A percentile compares a stretch with the other conserved stretches of the same genome.
phyloP scores from a whole-genome alignment of 2,329 filamentous ascomycete genomes.

The Claviceps lovelessii region DNA sequence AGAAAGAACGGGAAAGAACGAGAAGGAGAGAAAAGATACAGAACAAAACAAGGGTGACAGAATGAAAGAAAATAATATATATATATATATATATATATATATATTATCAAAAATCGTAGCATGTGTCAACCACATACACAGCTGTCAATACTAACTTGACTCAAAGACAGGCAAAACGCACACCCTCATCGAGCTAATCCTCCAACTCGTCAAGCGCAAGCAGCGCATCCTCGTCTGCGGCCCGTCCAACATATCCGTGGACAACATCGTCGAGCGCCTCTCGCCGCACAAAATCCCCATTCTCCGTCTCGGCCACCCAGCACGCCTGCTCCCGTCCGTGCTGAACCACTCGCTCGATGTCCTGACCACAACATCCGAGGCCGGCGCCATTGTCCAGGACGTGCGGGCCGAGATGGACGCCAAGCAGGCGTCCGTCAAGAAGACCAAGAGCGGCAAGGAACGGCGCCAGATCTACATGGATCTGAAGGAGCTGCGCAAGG shows the following conservation, averaged over 20 bases:
- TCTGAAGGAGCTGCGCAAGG: conserved; percentile 70
- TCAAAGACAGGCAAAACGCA: conserved; percentile 81
- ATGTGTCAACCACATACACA: too few relatives aligned
- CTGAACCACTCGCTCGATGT: conserved; percentile 83
- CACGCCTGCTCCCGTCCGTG: conserved; percentile 75
- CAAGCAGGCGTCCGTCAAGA: conserved; percentile 77
- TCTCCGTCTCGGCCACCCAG: conserved; percentile 82
- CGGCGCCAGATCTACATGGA: conserved; percentile 71
- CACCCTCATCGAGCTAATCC: conserved; percentile 84
- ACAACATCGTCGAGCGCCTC: conserved; percentile 92
- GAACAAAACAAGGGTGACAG: neutral
- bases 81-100: too few relatives aligned
- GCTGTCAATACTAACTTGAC: neutral
- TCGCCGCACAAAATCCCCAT: conserved; percentile 74
- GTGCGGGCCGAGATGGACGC: conserved; percentile 85
- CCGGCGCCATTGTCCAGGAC: conserved; percentile 76
- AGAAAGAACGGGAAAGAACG: too few relatives aligned
- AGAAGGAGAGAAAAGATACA: too few relatives aligned
- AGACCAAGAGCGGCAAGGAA: conserved; percentile 69
- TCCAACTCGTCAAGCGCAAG: conserved; percentile 67
- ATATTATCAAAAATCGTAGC: too few relatives aligned
- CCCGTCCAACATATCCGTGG: conserved; percentile 90
- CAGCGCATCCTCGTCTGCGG: conserved; percentile 82
- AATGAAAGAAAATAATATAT: too few relatives aligned
- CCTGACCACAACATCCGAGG: conserved; percentile 78